Base-by-base conservation (phyloP, 2,329 filamentous ascomycete genomes). In the Cryphonectria parasitica region DNA sequence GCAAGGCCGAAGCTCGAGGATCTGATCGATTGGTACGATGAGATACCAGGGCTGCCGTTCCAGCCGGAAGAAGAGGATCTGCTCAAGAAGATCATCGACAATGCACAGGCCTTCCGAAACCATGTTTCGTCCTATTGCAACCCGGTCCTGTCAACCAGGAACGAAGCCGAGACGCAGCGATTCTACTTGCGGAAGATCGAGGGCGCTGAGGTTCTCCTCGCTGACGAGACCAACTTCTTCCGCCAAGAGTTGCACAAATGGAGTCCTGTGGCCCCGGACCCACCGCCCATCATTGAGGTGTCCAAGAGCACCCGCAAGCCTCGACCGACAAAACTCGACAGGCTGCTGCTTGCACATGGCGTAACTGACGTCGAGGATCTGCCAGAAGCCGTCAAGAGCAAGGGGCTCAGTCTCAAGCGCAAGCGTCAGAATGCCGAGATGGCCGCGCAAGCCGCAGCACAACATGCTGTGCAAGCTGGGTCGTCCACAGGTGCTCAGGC, bases 181-280 rank as follows among this genome's bases (percentile, higher is more conserved):
- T 99, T 99, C 81, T 98, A 97, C 76, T 85, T 99, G 56, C 92
- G 96, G 70, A 99, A 99, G 82, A 94, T 99, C 68, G 96, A 99
- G 82, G 96, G 96, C 2, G 95, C 96, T 0, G 96, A 99, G 79
- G 95, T 99, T 66, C 86, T 99, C 3, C 85, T 99, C 2, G 89
- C 95, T 0, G 92, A 91, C 70, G 96, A 99, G 82, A 98, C 95
- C n/a, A 99, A 99, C 78, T 97, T 97, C 80, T 95, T 99, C 83
- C 91, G 95, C 34, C 94, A 97, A 78, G 94, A 98, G 78, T 86
- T 99, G 69, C 96, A 99, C 81, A 97, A 94, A 78, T 97, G 93
- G 92, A 94, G 91, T 54, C 95, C 95, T 2, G 93, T 98, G 36
- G 95, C 96, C 1, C 92, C 94, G 0, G 88, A 93, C 19, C 86